These are phyloP conservation scores for Hirsutella minnesotensis DNA, from an alignment of 2,329 filamentous ascomycete species.

Conservation along the genomic window DNA sequence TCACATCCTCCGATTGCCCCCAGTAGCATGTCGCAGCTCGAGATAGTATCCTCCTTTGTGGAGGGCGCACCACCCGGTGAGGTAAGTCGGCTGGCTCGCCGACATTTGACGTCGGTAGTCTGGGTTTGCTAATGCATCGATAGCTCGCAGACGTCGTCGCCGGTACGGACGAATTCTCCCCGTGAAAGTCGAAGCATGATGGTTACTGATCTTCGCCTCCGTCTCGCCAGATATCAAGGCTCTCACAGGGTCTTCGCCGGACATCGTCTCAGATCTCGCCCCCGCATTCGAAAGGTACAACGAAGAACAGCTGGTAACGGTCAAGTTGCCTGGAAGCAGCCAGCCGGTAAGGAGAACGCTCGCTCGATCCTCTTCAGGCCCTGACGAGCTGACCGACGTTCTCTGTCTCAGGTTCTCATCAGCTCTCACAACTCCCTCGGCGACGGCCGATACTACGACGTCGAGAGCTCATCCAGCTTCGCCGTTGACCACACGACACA, in stretches of 20 bases:
- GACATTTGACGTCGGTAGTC: slow-evolving; percentile 2
- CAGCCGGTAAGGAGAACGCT: slow-evolving; percentile 32
- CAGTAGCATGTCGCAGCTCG: slow-evolving; percentile 23
- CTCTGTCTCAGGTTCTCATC: slow-evolving; percentile 55
- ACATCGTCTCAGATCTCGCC: slow-evolving; percentile 58
- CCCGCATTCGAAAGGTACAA: slow-evolving; percentile 93
- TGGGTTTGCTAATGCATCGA: slow-evolving; percentile 15
- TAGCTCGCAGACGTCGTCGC: slow-evolving; percentile 81
- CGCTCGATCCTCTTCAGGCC: background rate
- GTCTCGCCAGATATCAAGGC: slow-evolving; percentile 67
- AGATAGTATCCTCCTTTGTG: slow-evolving; percentile 67
- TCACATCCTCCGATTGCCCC: background rate
- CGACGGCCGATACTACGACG: slow-evolving; percentile 77
- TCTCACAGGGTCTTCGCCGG: slow-evolving; percentile 58
- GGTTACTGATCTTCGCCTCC: background rate
- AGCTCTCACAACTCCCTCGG: slow-evolving; percentile 78
- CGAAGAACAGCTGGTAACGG: slow-evolving; percentile 81
- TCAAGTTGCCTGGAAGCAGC: slow-evolving; percentile 79
- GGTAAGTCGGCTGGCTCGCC: slow-evolving; percentile 41
- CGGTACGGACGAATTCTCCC: slow-evolving; percentile 38
- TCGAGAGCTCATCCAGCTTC: slow-evolving; percentile 80
- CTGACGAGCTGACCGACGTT: slow-evolving; percentile 5
- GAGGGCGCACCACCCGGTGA: slow-evolving; percentile 92
- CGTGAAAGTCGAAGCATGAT: background rate
- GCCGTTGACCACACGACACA: slow-evolving; percentile 75